Conservation (phyloP, 2,329 filamentous ascomycete species). For the Huntiella omanensis region DNA sequence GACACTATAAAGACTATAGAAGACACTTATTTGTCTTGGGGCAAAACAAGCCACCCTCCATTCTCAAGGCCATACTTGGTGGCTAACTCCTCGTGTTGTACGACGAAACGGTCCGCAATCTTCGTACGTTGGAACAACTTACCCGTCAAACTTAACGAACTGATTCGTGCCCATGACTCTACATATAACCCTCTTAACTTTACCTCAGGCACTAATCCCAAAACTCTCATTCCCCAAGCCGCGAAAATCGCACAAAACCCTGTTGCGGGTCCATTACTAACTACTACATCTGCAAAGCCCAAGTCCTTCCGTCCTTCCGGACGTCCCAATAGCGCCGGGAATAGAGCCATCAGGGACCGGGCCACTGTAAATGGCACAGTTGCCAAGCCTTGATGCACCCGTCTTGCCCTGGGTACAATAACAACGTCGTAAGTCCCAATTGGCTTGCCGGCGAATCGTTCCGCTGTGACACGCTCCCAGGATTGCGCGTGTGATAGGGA, state of each 20-base stretch:
- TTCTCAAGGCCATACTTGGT: slow-evolving; percentile 20
- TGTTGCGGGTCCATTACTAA: slow-evolving; percentile 79
- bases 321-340: slow-evolving; percentile 32
- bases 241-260: slow-evolving; percentile 52
- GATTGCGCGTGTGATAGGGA: slow-evolving; percentile 50
- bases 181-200: slow-evolving; percentile 65
- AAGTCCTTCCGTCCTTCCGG: slow-evolving; percentile 13
- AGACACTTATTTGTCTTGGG: no score
- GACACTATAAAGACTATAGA: no score
- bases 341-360: slow-evolving; percentile 42
- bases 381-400: slow-evolving; percentile 61
- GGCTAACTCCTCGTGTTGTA: slow-evolving; percentile 57
- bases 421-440: slow-evolving; percentile 42
- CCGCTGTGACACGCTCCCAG: slow-evolving; percentile 12
- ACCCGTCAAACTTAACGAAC: slow-evolving; percentile 66
- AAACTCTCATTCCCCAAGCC: slow-evolving; percentile 29
- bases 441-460: neutral
- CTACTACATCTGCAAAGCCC: slow-evolving; percentile 50
- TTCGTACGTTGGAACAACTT: slow-evolving; percentile 45
- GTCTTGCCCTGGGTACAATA: slow-evolving; percentile 55
- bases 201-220: slow-evolving; percentile 25
- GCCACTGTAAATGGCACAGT: slow-evolving; percentile 54
- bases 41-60: slow-evolving; percentile 8
- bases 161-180: slow-evolving; percentile 81
- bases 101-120: slow-evolving; percentile 60